phyloP scores from a whole-genome alignment of 1,284 basidiomycete species.

The Cryptococcus hybrid region DNA sequence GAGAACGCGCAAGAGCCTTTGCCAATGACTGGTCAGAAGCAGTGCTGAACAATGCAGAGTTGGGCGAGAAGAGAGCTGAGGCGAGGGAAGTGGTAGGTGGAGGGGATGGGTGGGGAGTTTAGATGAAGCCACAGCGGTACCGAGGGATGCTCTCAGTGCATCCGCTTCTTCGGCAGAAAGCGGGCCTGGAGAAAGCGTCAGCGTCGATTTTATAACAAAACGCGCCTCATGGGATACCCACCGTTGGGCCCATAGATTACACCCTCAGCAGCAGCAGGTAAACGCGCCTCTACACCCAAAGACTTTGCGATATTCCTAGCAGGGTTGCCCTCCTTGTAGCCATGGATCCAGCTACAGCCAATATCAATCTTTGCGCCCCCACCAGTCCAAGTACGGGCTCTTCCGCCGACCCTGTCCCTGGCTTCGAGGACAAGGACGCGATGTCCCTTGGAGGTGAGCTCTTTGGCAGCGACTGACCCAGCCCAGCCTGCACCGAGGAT shows the following conservation, averaged over 20 bases:
- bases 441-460: conserved; percentile 47
- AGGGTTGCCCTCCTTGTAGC: conserved; percentile 53
- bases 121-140: conserved; percentile 32
- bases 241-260: conserved; percentile 44
- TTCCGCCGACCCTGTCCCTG: conserved; percentile 53
- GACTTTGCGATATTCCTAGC: conserved; percentile 48
- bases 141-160: conserved; percentile 29
- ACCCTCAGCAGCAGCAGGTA: conserved; percentile 42
- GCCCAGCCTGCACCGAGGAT: conserved; percentile 55
- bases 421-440: conserved; percentile 54
- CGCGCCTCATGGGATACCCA: conserved; percentile 9
- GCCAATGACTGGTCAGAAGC: conserved; percentile 27
- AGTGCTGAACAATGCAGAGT: conserved; percentile 33
- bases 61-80: conserved; percentile 41
- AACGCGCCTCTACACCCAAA: conserved; percentile 45
- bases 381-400: conserved; percentile 50
- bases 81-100: conserved; percentile 21
- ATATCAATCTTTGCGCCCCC: conserved; percentile 46
- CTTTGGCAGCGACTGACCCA: conserved; percentile 52
- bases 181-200: conserved; percentile 13
- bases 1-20: conserved; percentile 48
- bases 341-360: conserved; percentile 57
- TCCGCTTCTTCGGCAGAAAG: conserved; percentile 19
- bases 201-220: too few relatives aligned
- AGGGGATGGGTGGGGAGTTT: conserved; percentile 27